Evolutionary conservation across 2,329 filamentous ascomycete genomes (phyloP).

Genomic region (Arthrinium puccinioides): DNA sequence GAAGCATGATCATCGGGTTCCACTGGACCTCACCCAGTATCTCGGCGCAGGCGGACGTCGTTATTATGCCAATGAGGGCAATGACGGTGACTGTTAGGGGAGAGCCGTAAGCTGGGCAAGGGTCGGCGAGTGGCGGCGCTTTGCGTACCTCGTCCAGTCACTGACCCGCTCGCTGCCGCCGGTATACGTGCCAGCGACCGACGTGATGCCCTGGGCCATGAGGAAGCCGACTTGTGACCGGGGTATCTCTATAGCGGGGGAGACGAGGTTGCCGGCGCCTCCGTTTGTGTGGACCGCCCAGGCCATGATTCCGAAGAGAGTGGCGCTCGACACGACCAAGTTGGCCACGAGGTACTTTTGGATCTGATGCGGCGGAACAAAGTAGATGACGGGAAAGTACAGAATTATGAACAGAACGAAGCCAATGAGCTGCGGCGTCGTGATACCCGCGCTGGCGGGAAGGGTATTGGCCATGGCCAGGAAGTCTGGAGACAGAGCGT

Average conservation of each 20-base stretch:
- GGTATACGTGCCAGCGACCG: slow-evolving; percentile 7
- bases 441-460: slow-evolving; percentile 15
- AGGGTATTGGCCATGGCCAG: slow-evolving; percentile 8
- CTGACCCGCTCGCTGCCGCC: slow-evolving; percentile 6
- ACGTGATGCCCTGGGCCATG: slow-evolving; percentile 8
- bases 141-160: slow-evolving; percentile 9
- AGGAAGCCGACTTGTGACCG: slow-evolving; percentile 6
- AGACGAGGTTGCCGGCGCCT: slow-evolving; percentile 6
- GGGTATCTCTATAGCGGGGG: slow-evolving; percentile 5
- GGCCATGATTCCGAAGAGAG: slow-evolving; percentile 8
- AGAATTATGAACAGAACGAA: slow-evolving; percentile 9
- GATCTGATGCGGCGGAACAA: slow-evolving; percentile 7
- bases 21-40: slow-evolving; percentile 7
- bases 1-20: slow-evolving; percentile 10
- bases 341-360: slow-evolving; percentile 6
- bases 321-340: slow-evolving; percentile 6
- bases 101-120: slow-evolving; percentile 8
- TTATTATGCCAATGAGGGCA: slow-evolving; percentile 9
- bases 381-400: slow-evolving; percentile 9
- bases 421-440: slow-evolving; percentile 21
- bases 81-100: slow-evolving; percentile 7
- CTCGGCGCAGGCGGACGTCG: slow-evolving; percentile 7
- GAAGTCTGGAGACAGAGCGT: slow-evolving; percentile 8
- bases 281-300: slow-evolving; percentile 9
- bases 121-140: slow-evolving; percentile 6